Evolutionary conservation across 345 rosid genomes (phyloP), one percentile per base, ranked within the genome.

Genomic region (Citrus inodora): DNA sequence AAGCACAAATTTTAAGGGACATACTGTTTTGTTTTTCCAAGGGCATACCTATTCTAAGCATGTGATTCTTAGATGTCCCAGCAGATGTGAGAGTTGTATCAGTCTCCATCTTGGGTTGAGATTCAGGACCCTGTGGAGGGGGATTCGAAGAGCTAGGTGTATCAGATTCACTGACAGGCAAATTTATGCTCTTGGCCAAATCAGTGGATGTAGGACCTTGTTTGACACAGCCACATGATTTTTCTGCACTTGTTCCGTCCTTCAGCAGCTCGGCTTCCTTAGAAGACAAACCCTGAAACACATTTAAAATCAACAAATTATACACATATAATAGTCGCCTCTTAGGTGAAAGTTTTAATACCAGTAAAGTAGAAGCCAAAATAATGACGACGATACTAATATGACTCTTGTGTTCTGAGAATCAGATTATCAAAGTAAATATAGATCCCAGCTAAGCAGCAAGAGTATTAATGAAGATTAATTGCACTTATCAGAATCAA

Each of bases 251-350:
- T 70, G 73, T 68, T 73, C 89, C 98, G 79, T 91, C 93, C 86
- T 90, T 92, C 85, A 88, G 77, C 78, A 87, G 74, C 83, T 91
- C 97, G 10, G 87, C 89, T 88, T 93, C 93, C 87, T 94, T 94
- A 55, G 93, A 89, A 84, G 95, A 87, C 84, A 92, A 75, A 74
- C 93, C 92, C 98, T 95, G 78, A 71, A 88, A 76, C 76, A 82
- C 62, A 74, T 82, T 62, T 73, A 74, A 59, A 80, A 76, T 74
- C 59, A 70, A 59, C 66, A 65, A 85, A 67, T 79, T 33, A 84
- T 35, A 63, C 73, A 81, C 35, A 64, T 56, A 59, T 84, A 66
- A 48, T 56, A 48, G 76, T 66, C 40, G 62, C 75, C 71, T 76
- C 60, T 35, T 22, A 55, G 35, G 24, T 25, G 70, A 66, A 68